Percentiles rank a stretch among this genome's conserved stretches.
Evolutionary conservation across 345 rosid species (phyloP).

Genomic region (Citropsis articulata): DNA sequence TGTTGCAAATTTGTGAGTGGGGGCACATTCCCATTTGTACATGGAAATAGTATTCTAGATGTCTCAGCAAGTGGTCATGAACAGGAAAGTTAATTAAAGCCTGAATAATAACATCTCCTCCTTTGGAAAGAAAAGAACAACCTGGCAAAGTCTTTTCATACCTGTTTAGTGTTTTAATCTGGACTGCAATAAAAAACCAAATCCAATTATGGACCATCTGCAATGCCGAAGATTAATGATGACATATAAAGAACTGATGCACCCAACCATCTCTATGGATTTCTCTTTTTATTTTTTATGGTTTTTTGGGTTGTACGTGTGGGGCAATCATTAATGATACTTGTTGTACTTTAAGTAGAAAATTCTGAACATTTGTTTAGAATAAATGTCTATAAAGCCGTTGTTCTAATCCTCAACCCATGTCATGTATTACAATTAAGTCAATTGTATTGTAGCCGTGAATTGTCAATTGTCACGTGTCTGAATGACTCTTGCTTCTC

Average conservation of each 20-base stretch:
- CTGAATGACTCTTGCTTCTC: conserved; percentile 10
- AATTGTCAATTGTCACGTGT: neutral
- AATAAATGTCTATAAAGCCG: neutral
- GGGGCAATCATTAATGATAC: neutral
- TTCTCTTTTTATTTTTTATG: neutral
- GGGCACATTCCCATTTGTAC: neutral
- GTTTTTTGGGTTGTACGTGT: neutral
- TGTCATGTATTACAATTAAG: neutral
- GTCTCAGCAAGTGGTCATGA: neutral
- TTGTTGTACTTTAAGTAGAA: neutral
- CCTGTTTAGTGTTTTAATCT: neutral
- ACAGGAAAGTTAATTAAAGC: neutral
- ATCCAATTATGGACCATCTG: neutral
- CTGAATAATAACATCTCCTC: neutral
- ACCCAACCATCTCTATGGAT: neutral
- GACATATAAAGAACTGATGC: neutral
- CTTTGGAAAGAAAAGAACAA: neutral
- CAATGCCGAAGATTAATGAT: neutral
- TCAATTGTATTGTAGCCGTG: neutral
- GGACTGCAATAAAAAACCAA: neutral
- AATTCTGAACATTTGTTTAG: neutral
- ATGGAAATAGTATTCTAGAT: neutral
- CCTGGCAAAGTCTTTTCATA: neutral
- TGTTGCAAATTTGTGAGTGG: neutral
- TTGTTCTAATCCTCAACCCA: neutral